Conservation (phyloP, 164 flowering plant species). For the Kingdonia uniflora region DNA sequence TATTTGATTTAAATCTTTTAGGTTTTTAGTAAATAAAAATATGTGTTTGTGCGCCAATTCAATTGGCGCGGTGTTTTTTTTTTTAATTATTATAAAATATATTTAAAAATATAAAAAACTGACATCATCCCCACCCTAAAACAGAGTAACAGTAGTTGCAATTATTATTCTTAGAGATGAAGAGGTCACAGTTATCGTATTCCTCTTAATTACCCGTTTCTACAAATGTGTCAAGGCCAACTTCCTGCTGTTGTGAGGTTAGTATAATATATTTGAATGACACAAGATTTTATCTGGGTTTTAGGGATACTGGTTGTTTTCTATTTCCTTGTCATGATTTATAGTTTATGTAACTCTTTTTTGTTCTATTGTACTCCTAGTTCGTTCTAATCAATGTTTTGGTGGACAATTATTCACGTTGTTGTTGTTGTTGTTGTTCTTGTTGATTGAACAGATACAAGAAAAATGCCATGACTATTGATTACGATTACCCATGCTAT, state of each 20-base stretch:
- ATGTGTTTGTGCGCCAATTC: no score
- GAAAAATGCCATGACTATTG: slow-evolving; percentile 13
- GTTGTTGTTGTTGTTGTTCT: neutral
- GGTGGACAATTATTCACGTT: slow-evolving; percentile 2
- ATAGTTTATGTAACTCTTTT: slow-evolving; percentile 9
- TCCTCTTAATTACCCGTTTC: neutral
- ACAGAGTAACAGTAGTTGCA: no score
- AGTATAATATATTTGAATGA: slow-evolving; percentile 33
- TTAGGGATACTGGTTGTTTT: slow-evolving; percentile 16
- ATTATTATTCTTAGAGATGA: no score
- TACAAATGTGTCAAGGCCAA: slow-evolving; percentile 22
- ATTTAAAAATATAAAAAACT: no score
- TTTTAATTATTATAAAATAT: no score
- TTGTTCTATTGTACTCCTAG: neutral
- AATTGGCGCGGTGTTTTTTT: no score
- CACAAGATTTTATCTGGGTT: slow-evolving; percentile 39
- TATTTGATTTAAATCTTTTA: no score
- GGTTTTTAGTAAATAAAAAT: no score
- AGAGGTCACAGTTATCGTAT: neutral
- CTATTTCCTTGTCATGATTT: slow-evolving; percentile 1
- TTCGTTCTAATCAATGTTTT: neutral
- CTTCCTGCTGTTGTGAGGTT: slow-evolving; percentile 39
- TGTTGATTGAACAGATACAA: slow-evolving; percentile 67
- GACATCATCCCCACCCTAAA: no score
- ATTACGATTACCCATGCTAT: no score